Evolutionary conservation across 345 rosid genomes (phyloP).

Genomic region (Heritiera fomes): DNA sequence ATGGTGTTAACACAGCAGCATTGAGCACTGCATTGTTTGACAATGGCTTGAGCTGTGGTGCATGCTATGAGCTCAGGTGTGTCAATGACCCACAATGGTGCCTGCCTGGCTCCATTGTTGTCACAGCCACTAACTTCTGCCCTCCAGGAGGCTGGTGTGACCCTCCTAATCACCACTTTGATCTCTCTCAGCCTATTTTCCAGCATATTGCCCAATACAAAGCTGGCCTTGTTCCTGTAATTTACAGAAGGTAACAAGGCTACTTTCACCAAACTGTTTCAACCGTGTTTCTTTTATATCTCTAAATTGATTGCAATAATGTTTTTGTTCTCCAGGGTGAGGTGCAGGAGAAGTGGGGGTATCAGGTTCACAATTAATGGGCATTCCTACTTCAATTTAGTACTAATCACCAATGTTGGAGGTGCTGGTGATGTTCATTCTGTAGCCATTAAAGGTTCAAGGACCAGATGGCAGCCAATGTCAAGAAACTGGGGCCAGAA

Average conservation of each 20-base stretch:
- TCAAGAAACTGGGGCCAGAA: constrained; percentile 89
- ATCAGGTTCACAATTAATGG: constrained; percentile 76
- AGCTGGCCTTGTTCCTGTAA: constrained; percentile 74
- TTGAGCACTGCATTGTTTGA: constrained; percentile 66
- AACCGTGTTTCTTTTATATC: background rate
- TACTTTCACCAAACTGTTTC: background rate
- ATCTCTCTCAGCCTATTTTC: constrained; percentile 76
- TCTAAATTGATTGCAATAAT: background rate
- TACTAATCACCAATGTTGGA: constrained; percentile 68
- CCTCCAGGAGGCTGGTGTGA: constrained; percentile 91
- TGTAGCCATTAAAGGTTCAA: constrained; percentile 64
- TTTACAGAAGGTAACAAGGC: constrained; percentile 56
- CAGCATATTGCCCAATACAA: constrained; percentile 65
- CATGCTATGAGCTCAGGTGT: constrained; percentile 62
- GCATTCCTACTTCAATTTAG: constrained; percentile 78
- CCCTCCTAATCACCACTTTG: constrained; percentile 76
- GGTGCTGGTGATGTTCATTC: constrained; percentile 75
- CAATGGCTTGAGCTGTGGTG: constrained; percentile 69
- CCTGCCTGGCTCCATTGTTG: constrained; percentile 57
- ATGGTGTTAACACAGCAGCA: constrained; percentile 72
- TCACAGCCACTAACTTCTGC: constrained; percentile 85
- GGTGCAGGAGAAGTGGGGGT: constrained; percentile 69
- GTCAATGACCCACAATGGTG: constrained; percentile 79
- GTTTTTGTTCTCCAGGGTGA: constrained; percentile 40
- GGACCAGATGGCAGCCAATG: constrained; percentile 65